A percentile compares a stretch with the other conserved stretches of the same genome.
These are phyloP conservation scores for Acacia acuminata DNA, from an alignment of 306 rosid genomes.

Conservation along the genomic window DNA sequence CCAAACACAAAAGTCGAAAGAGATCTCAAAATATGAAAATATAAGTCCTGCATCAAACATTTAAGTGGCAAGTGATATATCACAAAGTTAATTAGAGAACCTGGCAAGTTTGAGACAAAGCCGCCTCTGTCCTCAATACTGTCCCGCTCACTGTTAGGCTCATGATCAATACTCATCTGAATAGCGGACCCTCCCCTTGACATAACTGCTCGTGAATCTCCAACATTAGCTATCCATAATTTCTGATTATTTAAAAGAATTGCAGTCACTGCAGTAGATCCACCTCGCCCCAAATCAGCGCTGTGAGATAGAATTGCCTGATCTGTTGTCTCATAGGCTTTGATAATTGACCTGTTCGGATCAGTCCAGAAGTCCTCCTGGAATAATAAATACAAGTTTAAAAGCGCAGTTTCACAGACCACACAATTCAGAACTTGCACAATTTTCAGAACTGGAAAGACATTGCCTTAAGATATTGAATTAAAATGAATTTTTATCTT, in stretches of 20 bases:
- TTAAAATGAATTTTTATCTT: constrained; percentile 3
- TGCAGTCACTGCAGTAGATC: constrained; percentile 83
- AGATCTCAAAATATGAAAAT: constrained; percentile 5
- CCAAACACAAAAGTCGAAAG: neutral
- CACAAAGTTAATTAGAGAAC: constrained; percentile 46
- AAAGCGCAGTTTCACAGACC: neutral
- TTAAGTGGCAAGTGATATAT: constrained; percentile 22
- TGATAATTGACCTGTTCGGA: constrained; percentile 55
- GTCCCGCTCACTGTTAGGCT: constrained; percentile 78
- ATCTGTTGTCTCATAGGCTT: constrained; percentile 68
- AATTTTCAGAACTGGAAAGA: constrained; percentile 3
- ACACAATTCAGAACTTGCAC: constrained; percentile 1
- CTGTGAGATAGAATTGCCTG: constrained; percentile 72
- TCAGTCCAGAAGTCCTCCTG: constrained; percentile 71
- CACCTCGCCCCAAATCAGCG: constrained; percentile 81
- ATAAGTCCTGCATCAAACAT: constrained; percentile 22
- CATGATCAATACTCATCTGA: constrained; percentile 80
- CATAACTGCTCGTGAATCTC: constrained; percentile 81
- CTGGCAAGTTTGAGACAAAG: constrained; percentile 96
- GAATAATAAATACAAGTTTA: constrained; percentile 9
- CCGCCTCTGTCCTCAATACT: constrained; percentile 84
- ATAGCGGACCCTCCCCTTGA: constrained; percentile 61
- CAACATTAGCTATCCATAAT: constrained; percentile 75
- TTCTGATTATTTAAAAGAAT: constrained; percentile 64
- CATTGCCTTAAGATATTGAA: constrained; percentile 17